These are phyloP conservation scores for Loxodes magnus DNA, from an alignment of 73 alveolate species.

Conservation along the genomic window DNA sequence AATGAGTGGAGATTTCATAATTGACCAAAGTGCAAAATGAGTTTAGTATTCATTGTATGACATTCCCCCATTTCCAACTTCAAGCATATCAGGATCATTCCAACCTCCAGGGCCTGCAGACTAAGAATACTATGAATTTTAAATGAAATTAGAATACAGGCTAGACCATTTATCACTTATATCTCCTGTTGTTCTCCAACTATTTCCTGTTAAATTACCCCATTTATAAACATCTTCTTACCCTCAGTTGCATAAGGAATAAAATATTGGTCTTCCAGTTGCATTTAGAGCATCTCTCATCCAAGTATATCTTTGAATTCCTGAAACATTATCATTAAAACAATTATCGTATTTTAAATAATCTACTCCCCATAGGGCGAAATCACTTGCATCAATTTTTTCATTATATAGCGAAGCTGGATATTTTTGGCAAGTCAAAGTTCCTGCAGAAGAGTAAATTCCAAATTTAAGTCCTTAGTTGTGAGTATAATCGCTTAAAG, in stretches of 20 bases:
- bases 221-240: conserved; percentile 68
- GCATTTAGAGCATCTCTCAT: conserved; percentile 87
- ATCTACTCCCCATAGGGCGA: conserved; percentile 70
- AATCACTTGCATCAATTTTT: conserved; percentile 50
- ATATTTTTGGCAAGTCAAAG: conserved; percentile 61
- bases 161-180: conserved; percentile 37
- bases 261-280: conserved; percentile 74
- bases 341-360: conserved; percentile 54
- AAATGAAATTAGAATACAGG: conserved; percentile 11
- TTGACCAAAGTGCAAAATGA: conserved; percentile 96
- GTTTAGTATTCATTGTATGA: conserved; percentile 70
- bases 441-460: conserved; percentile 68
- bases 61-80: conserved; percentile 91
- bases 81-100: conserved; percentile 98
- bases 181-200: conserved; percentile 94
- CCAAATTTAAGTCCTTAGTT: conserved; percentile 67
- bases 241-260: conserved; percentile 95
- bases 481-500: conserved; percentile 53
- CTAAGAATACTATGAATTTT: conserved; percentile 16
- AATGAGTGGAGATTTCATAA: conserved; percentile 88
- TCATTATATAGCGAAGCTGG: conserved; percentile 70
- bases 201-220: conserved; percentile 76
- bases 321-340: conserved; percentile 29
- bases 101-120: conserved; percentile 97
- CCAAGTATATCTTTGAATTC: conserved; percentile 59